phyloP scores from a whole-genome alignment of 1,284 basidiomycete genomes.

The Ceratobasidium sp. region DNA sequence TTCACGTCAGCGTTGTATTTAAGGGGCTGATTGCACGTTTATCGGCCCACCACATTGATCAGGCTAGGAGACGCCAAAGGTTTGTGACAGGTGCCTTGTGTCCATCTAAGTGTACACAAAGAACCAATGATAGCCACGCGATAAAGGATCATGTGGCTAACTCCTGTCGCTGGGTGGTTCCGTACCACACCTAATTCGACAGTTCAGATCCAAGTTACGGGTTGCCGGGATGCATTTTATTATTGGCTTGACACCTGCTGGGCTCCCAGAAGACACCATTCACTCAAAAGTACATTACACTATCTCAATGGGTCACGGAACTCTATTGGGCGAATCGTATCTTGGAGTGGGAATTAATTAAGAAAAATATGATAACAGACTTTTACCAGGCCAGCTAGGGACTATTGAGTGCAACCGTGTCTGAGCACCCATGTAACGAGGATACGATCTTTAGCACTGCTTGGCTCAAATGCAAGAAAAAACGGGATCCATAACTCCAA shows the following conservation, averaged over 20 bases:
- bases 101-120: neutral
- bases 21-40: neutral
- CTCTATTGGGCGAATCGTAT: too few relatives aligned
- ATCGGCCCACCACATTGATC: neutral
- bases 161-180: neutral
- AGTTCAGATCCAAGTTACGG: neutral
- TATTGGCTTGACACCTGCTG: neutral
- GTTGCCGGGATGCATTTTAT: neutral
- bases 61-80: neutral
- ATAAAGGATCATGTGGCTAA: constrained; percentile 22
- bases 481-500: constrained; percentile 12
- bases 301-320: neutral
- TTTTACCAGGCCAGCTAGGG: neutral
- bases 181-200: neutral
- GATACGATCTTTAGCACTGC: neutral
- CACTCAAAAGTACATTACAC: neutral
- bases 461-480: neutral
- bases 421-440: constrained; percentile 5
- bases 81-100: too few relatives aligned
- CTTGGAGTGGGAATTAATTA: neutral
- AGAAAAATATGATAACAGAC: neutral
- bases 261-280: neutral
- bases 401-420: neutral
- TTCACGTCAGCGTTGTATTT: too few relatives aligned
- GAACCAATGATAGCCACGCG: constrained; percentile 28